A percentile compares a stretch with the other conserved stretches of the same genome.
phyloP scores from a whole-genome alignment of 352 stramenopile species.

The Phytophthora crassamura region DNA sequence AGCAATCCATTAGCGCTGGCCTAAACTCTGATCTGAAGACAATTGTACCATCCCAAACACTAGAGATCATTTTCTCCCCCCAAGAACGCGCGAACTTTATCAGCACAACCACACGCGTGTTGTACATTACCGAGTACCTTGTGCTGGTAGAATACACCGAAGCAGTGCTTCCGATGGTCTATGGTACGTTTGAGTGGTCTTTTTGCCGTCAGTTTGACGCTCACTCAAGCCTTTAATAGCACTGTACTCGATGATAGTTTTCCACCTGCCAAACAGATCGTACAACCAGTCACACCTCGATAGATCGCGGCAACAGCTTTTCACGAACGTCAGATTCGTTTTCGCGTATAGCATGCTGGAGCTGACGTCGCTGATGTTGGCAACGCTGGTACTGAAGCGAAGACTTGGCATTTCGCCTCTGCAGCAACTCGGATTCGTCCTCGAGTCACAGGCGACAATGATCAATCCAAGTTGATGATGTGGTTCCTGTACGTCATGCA shows the following conservation, averaged over 20 bases:
- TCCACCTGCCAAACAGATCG: slow-evolving; percentile 1
- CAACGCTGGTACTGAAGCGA: slow-evolving; percentile 18
- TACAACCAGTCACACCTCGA: slow-evolving; percentile 6
- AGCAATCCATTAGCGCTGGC: too few species aligned
- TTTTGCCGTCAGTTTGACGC: not conserved
- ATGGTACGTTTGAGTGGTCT: slow-evolving; percentile 29
- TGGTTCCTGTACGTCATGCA: slow-evolving; percentile 29
- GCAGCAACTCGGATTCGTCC: slow-evolving; percentile 35
- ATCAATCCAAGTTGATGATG: slow-evolving; percentile 37
- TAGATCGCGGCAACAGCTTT: not conserved
- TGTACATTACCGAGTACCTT: slow-evolving; percentile 44
- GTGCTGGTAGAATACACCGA: slow-evolving; percentile 43
- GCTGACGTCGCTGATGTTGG: slow-evolving; percentile 14
- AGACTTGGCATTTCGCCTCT: slow-evolving; percentile 21
- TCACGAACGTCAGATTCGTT: not conserved
- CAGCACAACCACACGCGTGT: slow-evolving; percentile 26
- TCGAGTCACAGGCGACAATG: slow-evolving; percentile 24
- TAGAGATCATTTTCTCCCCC: slow-evolving; percentile 1
- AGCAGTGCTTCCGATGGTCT: slow-evolving; percentile 36
- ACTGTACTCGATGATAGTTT: slow-evolving; percentile 12
- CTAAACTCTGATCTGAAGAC: too few species aligned
- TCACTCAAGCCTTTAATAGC: too few species aligned
- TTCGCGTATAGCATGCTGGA: slow-evolving; percentile 20
- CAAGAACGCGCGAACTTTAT: slow-evolving; percentile 22
- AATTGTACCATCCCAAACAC: not conserved